Evolutionary conservation across 495 filamentous ascomycete species (phyloP).

Genomic region (Aspergillus conjunctus): DNA sequence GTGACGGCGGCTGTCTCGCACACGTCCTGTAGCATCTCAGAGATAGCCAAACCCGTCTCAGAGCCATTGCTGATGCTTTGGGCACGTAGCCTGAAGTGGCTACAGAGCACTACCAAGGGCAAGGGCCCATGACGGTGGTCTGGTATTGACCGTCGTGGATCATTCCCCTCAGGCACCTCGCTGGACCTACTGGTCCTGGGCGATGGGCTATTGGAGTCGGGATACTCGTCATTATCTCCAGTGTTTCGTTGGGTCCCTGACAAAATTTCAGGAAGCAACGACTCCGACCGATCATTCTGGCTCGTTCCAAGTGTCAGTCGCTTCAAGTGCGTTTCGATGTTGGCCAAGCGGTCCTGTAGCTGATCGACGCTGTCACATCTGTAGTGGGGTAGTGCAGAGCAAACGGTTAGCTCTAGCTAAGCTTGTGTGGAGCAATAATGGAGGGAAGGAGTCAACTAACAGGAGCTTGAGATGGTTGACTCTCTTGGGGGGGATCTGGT

Average conservation of each 20-base stretch:
- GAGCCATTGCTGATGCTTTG: neutral
- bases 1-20: neutral
- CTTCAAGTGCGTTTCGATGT: slow-evolving; percentile 5
- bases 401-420: neutral
- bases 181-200: neutral
- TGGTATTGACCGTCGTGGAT: neutral
- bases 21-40: slow-evolving; percentile 9
- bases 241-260: neutral
- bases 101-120: neutral
- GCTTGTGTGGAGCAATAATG: neutral
- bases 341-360: slow-evolving; percentile 14
- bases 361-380: slow-evolving; percentile 17
- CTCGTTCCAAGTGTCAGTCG: slow-evolving; percentile 3
- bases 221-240: neutral
- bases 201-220: neutral
- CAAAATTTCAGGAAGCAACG: neutral
- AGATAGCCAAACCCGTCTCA: neutral
- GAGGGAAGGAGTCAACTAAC: neutral
- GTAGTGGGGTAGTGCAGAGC: neutral
- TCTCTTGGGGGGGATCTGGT: slow-evolving; percentile 9
- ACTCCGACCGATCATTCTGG: neutral
- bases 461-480: slow-evolving; percentile 17
- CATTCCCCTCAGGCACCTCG: neutral
- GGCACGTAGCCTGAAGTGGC: slow-evolving; percentile 1
- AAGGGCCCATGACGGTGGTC: neutral